Base-by-base conservation (phyloP, 805 yeast species). In the Hanseniaspora meyeri region DNA sequence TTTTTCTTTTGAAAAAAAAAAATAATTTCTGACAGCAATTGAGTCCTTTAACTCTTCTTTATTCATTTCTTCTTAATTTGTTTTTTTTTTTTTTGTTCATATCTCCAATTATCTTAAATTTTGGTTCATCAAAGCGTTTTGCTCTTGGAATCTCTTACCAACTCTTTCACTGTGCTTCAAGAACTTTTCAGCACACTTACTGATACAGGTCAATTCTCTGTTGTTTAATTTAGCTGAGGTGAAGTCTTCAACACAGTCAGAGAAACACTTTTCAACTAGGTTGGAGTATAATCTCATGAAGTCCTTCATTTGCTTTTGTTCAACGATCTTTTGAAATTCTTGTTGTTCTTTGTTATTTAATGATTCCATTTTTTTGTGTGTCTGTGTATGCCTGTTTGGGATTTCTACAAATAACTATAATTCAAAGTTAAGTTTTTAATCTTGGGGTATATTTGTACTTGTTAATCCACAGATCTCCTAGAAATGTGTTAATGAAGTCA, bases 101-200 rank as follows among this genome's bases (percentile, higher is more conserved):
- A 36, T 4, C 16, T 12, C 14, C 17, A 4, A 11, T 42, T 49
- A 49, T 42, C 75, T 73, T 76, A 83, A 73, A 72, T 80, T 83
- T 70, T 85, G 87, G 77, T 85, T 83, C 75, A 85, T 73, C 62
- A 82, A 73, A 58, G 85, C 86, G 59, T 93, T 93, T 73, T 91
- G 97, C 70, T 91, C 98, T 74, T 91, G 97, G 91, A 93, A 93
- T 74, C 97, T 83, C 73, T 86, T 91, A 47, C 98, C 99, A 58
- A 93, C 96, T 71, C 99, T 84, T 76, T 93, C 98, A 72, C 91
- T 82, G 77, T 91, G 97, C 71, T 93, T 93, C 76, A 93, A 79
- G 81, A 93, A 93, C 77, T 93, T 93, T 73, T 91, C 97, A 51
- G 96, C 85, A 72, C 99, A 93, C 72, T 85, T 86, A 77, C 81